Percentiles rank a stretch among this genome's conserved stretches.
Evolutionary conservation across 371 early-diverging fungal species (phyloP).

Genomic region (Saksenaea oblongispora): DNA sequence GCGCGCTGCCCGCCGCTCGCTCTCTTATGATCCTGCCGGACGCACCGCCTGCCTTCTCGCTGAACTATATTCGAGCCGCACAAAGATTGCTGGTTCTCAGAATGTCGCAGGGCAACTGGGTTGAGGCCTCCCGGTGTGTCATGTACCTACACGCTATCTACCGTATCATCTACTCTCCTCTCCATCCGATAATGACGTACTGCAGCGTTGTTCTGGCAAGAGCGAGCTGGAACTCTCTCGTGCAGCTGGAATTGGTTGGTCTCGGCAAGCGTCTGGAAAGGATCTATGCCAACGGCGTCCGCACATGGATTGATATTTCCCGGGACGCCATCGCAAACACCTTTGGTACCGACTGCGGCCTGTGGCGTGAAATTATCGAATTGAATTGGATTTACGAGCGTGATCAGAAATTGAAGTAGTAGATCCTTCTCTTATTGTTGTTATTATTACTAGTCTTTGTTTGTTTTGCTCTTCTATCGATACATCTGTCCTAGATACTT

Average conservation of each 20-base stretch:
- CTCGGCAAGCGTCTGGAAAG: slow-evolving; percentile 39
- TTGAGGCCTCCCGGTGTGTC: slow-evolving; percentile 53
- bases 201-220: slow-evolving; percentile 69
- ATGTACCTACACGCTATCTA: slow-evolving; percentile 68
- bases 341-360: slow-evolving; percentile 36
- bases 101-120: slow-evolving; percentile 42
- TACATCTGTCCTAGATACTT: no score
- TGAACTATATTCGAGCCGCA: slow-evolving; percentile 27
- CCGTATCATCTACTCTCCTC: slow-evolving; percentile 65
- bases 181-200: slow-evolving; percentile 67
- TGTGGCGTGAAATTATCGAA: slow-evolving; percentile 51
- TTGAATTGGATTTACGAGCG: slow-evolving; percentile 52
- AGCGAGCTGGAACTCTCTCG: slow-evolving; percentile 64
- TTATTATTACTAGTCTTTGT: neutral
- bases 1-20: slow-evolving; percentile 12
- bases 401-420: slow-evolving; percentile 41
- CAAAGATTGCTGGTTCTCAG: slow-evolving; percentile 17
- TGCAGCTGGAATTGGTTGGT: slow-evolving; percentile 48
- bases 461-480: no score
- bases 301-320: slow-evolving; percentile 45
- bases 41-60: slow-evolving; percentile 34
- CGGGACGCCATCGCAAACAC: slow-evolving; percentile 24
- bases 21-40: slow-evolving; percentile 11
- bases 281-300: slow-evolving; percentile 41
- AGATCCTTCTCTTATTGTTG: neutral